These are phyloP conservation scores for Macaranga tanarius DNA, from an alignment of 441 rosid species.

Conservation along the genomic window DNA sequence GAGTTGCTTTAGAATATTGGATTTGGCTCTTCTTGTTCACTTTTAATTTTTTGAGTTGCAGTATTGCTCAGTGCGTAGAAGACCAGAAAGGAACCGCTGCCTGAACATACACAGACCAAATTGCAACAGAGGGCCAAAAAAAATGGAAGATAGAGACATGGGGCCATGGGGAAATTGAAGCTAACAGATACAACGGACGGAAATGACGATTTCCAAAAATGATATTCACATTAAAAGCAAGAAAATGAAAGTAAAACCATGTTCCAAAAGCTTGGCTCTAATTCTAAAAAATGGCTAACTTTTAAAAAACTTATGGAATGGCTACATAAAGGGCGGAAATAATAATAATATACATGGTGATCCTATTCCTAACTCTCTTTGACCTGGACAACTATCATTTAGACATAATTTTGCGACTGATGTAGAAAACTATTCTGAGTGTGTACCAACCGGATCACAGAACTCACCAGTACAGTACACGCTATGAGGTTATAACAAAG, in stretches of 20 bases:
- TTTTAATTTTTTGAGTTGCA: too few species aligned
- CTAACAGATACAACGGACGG: background rate
- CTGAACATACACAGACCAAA: too few species aligned
- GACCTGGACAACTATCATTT: slow-evolving; percentile 31
- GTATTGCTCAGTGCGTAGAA: background rate
- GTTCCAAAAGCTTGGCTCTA: background rate
- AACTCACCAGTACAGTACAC: slow-evolving; percentile 39
- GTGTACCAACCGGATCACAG: slow-evolving; percentile 34
- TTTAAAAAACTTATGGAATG: slow-evolving; percentile 21
- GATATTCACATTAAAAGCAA: slow-evolving; percentile 14
- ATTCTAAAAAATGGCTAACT: slow-evolving; percentile 23
- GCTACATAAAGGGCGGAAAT: slow-evolving; percentile 24
- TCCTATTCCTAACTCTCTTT: slow-evolving; percentile 40
- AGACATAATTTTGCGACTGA: slow-evolving; percentile 19
- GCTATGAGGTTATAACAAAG: slow-evolving; percentile 20
- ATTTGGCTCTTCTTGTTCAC: too few species aligned
- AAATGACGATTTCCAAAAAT: slow-evolving; percentile 4
- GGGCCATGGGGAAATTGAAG: background rate
- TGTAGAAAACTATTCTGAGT: slow-evolving; percentile 15
- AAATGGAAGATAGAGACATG: too few species aligned
- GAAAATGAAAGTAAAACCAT: background rate
- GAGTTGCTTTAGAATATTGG: too few species aligned
- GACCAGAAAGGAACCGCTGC: background rate
- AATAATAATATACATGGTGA: slow-evolving; percentile 45
- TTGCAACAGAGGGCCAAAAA: too few species aligned